Evolutionary conservation across 148 eudicot genomes (phyloP), one percentile per base, ranked within the genome.

Genomic region (Fagopyrum esculentum): DNA sequence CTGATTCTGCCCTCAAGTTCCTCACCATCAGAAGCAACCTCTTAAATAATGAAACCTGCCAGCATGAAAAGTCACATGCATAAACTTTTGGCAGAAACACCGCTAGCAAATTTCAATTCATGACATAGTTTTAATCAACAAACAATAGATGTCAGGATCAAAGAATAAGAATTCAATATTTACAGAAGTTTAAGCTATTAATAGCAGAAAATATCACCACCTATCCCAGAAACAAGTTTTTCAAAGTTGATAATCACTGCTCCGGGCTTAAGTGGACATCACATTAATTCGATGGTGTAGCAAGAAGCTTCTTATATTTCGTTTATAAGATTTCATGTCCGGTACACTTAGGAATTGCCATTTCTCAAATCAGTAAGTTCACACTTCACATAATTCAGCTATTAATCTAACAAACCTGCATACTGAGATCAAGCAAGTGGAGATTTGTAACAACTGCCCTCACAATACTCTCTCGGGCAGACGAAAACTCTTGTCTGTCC

Each of bases 1-100:
- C 98, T 74, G 98, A 94, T 82, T 94, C 98, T 73, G 98, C 98
- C 82, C 98, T 88, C 84, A 94, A 85, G 89, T 94, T 94, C 78
- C 93, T 91, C 80, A 94, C 98, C 98, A 94, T 94, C 46, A 88
- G 87, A 81, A 94, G 97, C 88, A 94, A 79, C 82, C 89, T 88
- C 82, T 88, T 94, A 78, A 94, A 94, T 78, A 94, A 80, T 7
- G 96, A 90, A 49, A 93, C 98, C 98, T 93, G 84, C 77, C 79
- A 81, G 71, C 68, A 79, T 30, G 40, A 79, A 55, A 80, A 77
- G 51, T 35, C 73, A 40, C 40, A 48, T 40, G 45, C n/a, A 64
- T 64, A 35, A 64, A 64, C 40, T 64, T 64, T n/a, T 64, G 45
- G 70, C 46, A 64, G 45, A 64, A 60, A 29, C 63, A 57, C 11